Evolutionary conservation across 345 rosid genomes (phyloP).

Genomic region (Combretum micranthum): DNA sequence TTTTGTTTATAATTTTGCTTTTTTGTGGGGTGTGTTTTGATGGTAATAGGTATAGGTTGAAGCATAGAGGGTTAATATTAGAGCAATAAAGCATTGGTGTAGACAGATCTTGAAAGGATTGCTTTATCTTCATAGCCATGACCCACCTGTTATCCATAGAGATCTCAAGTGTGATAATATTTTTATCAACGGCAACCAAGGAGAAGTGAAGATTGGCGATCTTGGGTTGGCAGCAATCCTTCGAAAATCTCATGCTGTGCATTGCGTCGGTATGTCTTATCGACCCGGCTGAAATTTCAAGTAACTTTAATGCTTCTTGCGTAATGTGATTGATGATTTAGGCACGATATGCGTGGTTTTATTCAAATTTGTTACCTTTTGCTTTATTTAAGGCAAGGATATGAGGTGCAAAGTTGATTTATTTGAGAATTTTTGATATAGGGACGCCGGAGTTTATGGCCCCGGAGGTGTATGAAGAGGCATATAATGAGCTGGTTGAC

Average conservation of each 20-base stretch:
- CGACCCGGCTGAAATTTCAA: neutral
- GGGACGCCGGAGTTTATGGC: slow-evolving; percentile 99
- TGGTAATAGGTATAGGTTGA: slow-evolving; percentile 55
- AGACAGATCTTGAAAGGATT: slow-evolving; percentile 86
- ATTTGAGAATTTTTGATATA: slow-evolving; percentile 18
- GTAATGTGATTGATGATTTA: neutral
- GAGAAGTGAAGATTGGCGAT: slow-evolving; percentile 96
- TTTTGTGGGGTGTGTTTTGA: neutral
- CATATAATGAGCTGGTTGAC: slow-evolving; percentile 93
- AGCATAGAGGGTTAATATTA: slow-evolving; percentile 83
- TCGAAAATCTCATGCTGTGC: slow-evolving; percentile 78
- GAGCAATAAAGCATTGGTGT: slow-evolving; percentile 93
- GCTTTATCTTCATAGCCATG: slow-evolving; percentile 71
- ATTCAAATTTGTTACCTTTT: neutral
- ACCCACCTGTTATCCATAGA: slow-evolving; percentile 93
- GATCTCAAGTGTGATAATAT: slow-evolving; percentile 98
- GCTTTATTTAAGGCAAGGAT: no score
- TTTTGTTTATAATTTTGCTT: slow-evolving; percentile 8
- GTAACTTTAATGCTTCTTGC: neutral
- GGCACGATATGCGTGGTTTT: neutral
- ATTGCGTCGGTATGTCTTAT: slow-evolving; percentile 70
- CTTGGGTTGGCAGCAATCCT: slow-evolving; percentile 95
- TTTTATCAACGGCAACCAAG: slow-evolving; percentile 92
- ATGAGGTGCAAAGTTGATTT: slow-evolving; percentile 1
- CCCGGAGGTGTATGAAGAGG: slow-evolving; percentile 97